Evolutionary conservation across 75 land plant genomes (phyloP).

Genomic region (Sequoia sempervirens): DNA sequence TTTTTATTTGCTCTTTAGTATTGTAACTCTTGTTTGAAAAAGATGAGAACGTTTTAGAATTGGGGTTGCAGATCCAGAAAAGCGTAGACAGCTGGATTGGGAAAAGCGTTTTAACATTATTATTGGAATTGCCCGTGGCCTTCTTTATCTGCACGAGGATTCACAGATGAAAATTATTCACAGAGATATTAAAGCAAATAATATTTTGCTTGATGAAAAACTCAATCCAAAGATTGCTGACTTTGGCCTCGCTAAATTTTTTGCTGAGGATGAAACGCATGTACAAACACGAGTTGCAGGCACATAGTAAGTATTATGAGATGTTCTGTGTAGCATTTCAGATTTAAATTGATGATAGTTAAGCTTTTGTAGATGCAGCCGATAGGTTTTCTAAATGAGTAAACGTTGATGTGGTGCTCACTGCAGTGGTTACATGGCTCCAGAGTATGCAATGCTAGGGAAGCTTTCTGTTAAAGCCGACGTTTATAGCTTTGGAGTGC

Average conservation of each 20-base stretch:
- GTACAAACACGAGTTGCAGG: slow-evolving; percentile 10
- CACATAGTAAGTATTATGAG: not conserved
- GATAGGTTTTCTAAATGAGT: too few relatives aligned
- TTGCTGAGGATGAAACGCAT: not conserved
- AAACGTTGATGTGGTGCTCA: not conserved
- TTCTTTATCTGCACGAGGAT: too few relatives aligned
- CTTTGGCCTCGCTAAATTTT: too few relatives aligned
- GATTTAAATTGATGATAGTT: not conserved
- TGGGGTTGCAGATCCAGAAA: not conserved
- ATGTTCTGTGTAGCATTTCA: not conserved
- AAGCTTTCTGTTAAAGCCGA: too few relatives aligned
- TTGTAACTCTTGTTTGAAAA: not conserved
- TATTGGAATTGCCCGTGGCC: not conserved
- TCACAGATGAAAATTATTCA: too few relatives aligned
- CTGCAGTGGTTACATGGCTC: too few relatives aligned
- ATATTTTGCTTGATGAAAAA: too few relatives aligned
- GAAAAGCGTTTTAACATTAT: not conserved
- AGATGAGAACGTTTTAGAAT: not conserved
- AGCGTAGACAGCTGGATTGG: slow-evolving; percentile 11
- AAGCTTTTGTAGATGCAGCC: not conserved
- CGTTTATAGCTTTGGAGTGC: too few relatives aligned
- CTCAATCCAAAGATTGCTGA: too few relatives aligned
- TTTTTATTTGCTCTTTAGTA: not conserved
- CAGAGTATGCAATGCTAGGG: too few relatives aligned
- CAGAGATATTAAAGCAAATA: too few relatives aligned